A percentile compares a stretch with the other conserved stretches of the same genome.
phyloP scores from a whole-genome alignment of 495 filamentous ascomycete species.

The Durotheca rogersii region DNA sequence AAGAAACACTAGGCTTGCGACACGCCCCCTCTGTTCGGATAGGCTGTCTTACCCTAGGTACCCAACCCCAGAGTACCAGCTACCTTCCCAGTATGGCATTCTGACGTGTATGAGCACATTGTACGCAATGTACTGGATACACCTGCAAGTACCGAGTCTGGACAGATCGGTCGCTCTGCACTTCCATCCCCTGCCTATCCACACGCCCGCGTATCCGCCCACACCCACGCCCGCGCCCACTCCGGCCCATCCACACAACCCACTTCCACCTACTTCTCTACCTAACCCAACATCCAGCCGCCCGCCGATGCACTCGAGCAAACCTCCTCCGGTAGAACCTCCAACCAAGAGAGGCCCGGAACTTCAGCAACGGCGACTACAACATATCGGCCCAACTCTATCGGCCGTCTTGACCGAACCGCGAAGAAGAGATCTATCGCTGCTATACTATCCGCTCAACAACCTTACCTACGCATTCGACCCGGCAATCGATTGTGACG shows the following conservation, averaged over 20 bases:
- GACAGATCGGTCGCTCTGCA: too few relatives aligned
- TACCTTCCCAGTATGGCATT: too few relatives aligned
- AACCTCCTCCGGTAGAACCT: constrained; percentile 34
- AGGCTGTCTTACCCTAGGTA: too few relatives aligned
- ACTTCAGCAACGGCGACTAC: constrained; percentile 8
- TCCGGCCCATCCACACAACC: constrained; percentile 21
- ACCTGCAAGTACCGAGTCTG: too few relatives aligned
- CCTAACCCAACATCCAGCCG: constrained; percentile 28
- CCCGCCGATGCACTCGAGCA: constrained; percentile 21
- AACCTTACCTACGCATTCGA: neutral
- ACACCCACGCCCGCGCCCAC: constrained; percentile 7
- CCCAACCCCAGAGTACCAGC: too few relatives aligned
- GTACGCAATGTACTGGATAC: too few relatives aligned
- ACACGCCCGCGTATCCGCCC: neutral
- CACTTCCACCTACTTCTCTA: constrained; percentile 15
- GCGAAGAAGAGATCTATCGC: neutral
- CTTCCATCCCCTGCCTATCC: too few relatives aligned
- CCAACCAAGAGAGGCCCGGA: constrained; percentile 12
- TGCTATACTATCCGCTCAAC: neutral
- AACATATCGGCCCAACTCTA: constrained; percentile 5
- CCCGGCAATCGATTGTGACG: constrained; percentile 15
- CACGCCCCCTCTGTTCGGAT: too few relatives aligned
- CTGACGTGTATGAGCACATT: too few relatives aligned
- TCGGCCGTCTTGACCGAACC: constrained; percentile 3
- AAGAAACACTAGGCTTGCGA: constrained; percentile 2